phyloP scores from a whole-genome alignment of 1,284 basidiomycete genomes.

The Gymnopus androsaceus region DNA sequence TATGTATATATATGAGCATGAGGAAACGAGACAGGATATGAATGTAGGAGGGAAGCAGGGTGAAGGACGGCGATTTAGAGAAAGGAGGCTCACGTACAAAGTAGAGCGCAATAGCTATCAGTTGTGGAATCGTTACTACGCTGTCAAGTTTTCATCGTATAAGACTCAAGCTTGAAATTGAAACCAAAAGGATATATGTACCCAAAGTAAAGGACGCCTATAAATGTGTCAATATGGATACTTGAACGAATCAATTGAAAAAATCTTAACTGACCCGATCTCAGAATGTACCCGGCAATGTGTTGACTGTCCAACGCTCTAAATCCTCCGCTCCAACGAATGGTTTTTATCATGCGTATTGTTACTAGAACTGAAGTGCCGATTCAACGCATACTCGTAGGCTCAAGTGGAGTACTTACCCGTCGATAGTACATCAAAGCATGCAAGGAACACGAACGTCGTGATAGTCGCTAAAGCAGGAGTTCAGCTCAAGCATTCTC shows the following conservation, averaged over 20 bases:
- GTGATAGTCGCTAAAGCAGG: not conserved
- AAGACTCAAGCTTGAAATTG: not conserved
- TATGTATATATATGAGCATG: not conserved
- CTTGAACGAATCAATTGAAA: not conserved
- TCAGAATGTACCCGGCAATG: not conserved
- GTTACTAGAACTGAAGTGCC: not conserved
- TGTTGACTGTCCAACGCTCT: not conserved
- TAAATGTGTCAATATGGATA: not conserved
- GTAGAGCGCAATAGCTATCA: conserved; percentile 1
- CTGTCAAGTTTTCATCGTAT: not conserved
- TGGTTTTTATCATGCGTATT: not conserved
- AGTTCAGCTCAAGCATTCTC: not conserved
- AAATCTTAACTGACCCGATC: not conserved
- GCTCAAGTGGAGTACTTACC: not conserved
- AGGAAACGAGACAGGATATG: not conserved
- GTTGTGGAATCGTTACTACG: conserved; percentile 1
- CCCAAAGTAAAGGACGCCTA: conserved; percentile 4
- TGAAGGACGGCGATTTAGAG: too few relatives aligned
- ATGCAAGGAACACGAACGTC: not conserved
- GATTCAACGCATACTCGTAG: not conserved
- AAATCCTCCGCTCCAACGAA: not conserved
- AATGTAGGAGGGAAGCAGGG: too few relatives aligned
- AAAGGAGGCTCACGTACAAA: not conserved
- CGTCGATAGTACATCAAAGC: not conserved
- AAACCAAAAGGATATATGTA: not conserved